phyloP scores from a whole-genome alignment of 805 yeast genomes.

The Metschnikowia cubensis region DNA sequence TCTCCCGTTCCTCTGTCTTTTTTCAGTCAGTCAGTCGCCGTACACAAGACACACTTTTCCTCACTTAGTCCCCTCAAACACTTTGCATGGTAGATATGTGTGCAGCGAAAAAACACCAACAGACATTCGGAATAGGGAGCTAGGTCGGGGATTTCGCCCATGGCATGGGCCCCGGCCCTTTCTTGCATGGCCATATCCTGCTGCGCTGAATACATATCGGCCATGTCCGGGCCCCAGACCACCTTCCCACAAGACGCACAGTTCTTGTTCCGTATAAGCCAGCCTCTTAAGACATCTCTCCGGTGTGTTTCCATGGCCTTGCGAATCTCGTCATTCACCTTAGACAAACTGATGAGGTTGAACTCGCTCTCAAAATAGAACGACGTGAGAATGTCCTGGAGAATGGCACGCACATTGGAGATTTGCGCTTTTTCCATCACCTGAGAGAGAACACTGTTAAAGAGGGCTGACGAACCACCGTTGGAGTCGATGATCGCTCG shows the following conservation, averaged over 20 bases:
- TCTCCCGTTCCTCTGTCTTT: background rate
- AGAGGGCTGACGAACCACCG: slow-evolving; percentile 5
- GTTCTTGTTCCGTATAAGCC: slow-evolving; percentile 45
- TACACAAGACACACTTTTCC: slow-evolving; percentile 15
- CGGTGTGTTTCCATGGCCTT: slow-evolving; percentile 43
- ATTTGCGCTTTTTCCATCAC: slow-evolving; percentile 33
- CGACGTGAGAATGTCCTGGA: slow-evolving; percentile 61
- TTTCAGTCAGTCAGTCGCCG: background rate
- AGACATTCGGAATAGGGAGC: slow-evolving; percentile 22
- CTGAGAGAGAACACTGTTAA: slow-evolving; percentile 11
- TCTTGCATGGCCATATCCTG: slow-evolving; percentile 59
- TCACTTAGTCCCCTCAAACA: slow-evolving; percentile 48
- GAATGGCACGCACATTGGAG: slow-evolving; percentile 54
- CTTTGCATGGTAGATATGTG: slow-evolving; percentile 59
- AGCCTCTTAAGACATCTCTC: slow-evolving; percentile 49
- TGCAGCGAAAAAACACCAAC: slow-evolving; percentile 57
- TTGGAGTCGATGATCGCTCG: slow-evolving; percentile 28
- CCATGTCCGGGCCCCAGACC: slow-evolving; percentile 65
- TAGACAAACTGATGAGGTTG: slow-evolving; percentile 45
- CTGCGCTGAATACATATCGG: slow-evolving; percentile 24
- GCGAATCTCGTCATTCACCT: slow-evolving; percentile 56
- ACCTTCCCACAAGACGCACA: slow-evolving; percentile 77
- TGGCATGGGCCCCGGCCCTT: slow-evolving; percentile 17
- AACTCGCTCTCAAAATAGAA: slow-evolving; percentile 62
- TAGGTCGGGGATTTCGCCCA: slow-evolving; percentile 5